These are phyloP conservation scores for Thelonectria olida DNA, from an alignment of 2,329 filamentous ascomycete genomes.

Conservation along the genomic window DNA sequence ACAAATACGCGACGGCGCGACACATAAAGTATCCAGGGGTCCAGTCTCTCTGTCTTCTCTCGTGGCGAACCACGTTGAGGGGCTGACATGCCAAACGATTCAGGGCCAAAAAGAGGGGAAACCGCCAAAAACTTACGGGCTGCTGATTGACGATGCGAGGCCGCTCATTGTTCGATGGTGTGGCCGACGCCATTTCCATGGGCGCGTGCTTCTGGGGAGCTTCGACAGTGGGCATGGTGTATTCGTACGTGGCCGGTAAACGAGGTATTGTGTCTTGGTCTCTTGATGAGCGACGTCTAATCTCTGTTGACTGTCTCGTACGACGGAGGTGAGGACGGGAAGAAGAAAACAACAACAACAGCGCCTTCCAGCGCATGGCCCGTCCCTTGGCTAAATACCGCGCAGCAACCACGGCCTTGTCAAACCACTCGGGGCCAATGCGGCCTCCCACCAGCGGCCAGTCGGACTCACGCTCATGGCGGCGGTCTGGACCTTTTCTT, in stretches of 20 bases:
- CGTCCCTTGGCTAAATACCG: neutral
- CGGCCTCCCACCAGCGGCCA: neutral
- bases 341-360: neutral
- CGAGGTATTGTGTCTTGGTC: too few species aligned
- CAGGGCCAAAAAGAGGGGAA: neutral
- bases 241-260: neutral
- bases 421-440: neutral
- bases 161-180: neutral
- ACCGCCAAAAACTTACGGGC: constrained; percentile 20
- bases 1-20: neutral
- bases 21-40: neutral
- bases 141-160: constrained; percentile 22
- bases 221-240: constrained; percentile 17
- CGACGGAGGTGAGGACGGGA: neutral
- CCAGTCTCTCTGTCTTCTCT: neutral
- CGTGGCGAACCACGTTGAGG: constrained; percentile 8
- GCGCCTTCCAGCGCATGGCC: neutral
- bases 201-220: constrained; percentile 26
- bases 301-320: neutral
- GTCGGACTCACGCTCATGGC: too few species aligned
- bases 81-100: neutral
- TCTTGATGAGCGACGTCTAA: too few species aligned
- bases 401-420: neutral
- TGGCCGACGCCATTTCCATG: constrained; percentile 24
- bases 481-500: neutral